Conservation (phyloP, 2,329 filamentous ascomycete species). For the Claviceps quebecensis region DNA sequence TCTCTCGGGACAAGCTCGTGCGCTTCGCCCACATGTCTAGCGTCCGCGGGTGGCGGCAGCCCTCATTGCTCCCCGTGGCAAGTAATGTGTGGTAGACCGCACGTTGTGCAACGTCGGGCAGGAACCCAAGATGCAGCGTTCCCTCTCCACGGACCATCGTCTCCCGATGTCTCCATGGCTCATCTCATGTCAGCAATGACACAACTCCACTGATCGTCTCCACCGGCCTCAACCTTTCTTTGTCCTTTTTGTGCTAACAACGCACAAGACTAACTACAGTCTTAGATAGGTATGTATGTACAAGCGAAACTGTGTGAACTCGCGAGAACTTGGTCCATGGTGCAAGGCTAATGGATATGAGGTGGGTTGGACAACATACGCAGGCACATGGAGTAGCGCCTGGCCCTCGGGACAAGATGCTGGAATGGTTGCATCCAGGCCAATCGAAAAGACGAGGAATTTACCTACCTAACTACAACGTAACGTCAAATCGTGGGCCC, state of each 20-base stretch:
- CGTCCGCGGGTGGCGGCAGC: background rate
- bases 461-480: background rate
- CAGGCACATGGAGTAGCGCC: slow-evolving; percentile 6
- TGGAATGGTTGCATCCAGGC: slow-evolving; percentile 1
- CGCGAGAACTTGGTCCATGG: background rate
- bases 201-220: slow-evolving; percentile 1
- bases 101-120: slow-evolving; percentile 9
- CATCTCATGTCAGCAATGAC: slow-evolving; percentile 8
- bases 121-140: slow-evolving; percentile 4
- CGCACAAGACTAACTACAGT: no score
- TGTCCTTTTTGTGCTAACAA: background rate
- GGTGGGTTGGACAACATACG: slow-evolving; percentile 2
- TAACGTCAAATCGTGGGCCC: background rate
- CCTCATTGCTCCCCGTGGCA: background rate
- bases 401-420: slow-evolving; percentile 3
- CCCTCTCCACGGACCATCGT: slow-evolving; percentile 5
- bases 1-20: slow-evolving; percentile 8
- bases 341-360: background rate
- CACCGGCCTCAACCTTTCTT: background rate
- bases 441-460: background rate
- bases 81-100: background rate
- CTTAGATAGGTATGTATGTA: no score
- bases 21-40: slow-evolving; percentile 3
- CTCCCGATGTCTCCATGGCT: background rate
- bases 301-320: no score